Evolutionary conservation across 306 rosid species (phyloP).

Genomic region (Cercis canadensis): DNA sequence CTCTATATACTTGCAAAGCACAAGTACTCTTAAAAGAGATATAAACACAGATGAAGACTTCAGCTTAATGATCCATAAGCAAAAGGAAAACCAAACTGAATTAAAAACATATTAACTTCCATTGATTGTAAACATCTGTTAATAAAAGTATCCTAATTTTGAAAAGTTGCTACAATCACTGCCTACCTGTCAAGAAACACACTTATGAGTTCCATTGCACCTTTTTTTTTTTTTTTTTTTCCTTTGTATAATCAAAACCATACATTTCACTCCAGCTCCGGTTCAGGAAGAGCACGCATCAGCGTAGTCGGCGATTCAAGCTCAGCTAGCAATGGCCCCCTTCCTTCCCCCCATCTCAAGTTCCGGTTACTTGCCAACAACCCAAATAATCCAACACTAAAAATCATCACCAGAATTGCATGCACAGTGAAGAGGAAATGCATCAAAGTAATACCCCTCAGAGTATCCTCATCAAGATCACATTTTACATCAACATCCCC

Average conservation of each 20-base stretch:
- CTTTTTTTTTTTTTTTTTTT: conserved; percentile 29
- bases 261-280: conserved; percentile 64
- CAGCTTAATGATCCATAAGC: too few relatives aligned
- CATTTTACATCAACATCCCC: conserved; percentile 60
- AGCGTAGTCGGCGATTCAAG: conserved; percentile 42
- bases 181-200: too few relatives aligned
- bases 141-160: conserved; percentile 13
- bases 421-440: conserved; percentile 68
- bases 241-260: conserved; percentile 15
- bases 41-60: neutral
- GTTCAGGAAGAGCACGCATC: conserved; percentile 47
- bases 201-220: too few relatives aligned
- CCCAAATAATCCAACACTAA: conserved; percentile 61
- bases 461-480: conserved; percentile 75
- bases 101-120: conserved; percentile 32
- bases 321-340: conserved; percentile 65
- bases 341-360: conserved; percentile 52
- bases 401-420: conserved; percentile 56
- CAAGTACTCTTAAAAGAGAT: conserved; percentile 6
- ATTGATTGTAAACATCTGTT: conserved; percentile 23
- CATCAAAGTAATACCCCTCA: conserved; percentile 81
- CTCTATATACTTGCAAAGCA: neutral
- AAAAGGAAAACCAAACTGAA: neutral
- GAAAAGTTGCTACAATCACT: too few relatives aligned
- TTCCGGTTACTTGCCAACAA: conserved; percentile 49